A percentile compares a stretch with the other conserved stretches of the same genome.
These are phyloP conservation scores for Ogataea trehaloabstinens DNA, from an alignment of 805 yeast species.

Conservation along the genomic window DNA sequence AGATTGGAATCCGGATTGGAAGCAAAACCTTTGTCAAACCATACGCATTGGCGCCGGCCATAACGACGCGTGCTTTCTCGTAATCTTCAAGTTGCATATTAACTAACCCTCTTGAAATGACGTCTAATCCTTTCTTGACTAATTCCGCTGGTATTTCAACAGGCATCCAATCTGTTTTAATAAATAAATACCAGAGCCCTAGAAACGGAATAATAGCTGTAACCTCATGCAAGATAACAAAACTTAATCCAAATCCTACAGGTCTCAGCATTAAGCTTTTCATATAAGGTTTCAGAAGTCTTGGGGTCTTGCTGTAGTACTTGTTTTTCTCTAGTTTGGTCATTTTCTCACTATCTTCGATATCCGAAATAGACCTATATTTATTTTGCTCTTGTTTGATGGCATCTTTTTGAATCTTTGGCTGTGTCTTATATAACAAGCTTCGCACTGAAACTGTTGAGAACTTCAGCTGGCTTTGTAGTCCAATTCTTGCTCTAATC, in stretches of 20 bases:
- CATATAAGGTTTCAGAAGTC: constrained; percentile 32
- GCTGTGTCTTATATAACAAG: constrained; percentile 25
- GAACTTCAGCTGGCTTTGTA: not conserved
- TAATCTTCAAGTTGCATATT: constrained; percentile 23
- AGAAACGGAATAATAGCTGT: constrained; percentile 53
- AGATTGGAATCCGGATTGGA: constrained; percentile 30
- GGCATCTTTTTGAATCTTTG: constrained; percentile 16
- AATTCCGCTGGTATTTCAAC: constrained; percentile 49
- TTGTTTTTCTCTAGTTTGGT: constrained; percentile 27
- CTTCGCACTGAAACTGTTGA: not conserved
- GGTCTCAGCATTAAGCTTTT: constrained; percentile 31
- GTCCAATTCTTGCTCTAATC: no score
- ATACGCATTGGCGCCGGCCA: constrained; percentile 37
- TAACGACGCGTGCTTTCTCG: constrained; percentile 28
- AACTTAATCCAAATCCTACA: constrained; percentile 41
- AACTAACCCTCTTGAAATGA: constrained; percentile 39
- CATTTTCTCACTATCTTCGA: constrained; percentile 22
- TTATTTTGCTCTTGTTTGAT: constrained; percentile 1
- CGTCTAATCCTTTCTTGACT: constrained; percentile 43
- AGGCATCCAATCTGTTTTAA: constrained; percentile 42
- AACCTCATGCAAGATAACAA: constrained; percentile 50
- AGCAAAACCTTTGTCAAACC: constrained; percentile 31
- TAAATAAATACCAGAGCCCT: constrained; percentile 49
- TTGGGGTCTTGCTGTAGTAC: constrained; percentile 31
- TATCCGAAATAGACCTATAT: constrained; percentile 14